Percentiles rank a stretch among this genome's conserved stretches.
These are phyloP conservation scores for Thamnidium elegans DNA, from an alignment of 192 early-diverging fungal genomes.

Conservation along the genomic window DNA sequence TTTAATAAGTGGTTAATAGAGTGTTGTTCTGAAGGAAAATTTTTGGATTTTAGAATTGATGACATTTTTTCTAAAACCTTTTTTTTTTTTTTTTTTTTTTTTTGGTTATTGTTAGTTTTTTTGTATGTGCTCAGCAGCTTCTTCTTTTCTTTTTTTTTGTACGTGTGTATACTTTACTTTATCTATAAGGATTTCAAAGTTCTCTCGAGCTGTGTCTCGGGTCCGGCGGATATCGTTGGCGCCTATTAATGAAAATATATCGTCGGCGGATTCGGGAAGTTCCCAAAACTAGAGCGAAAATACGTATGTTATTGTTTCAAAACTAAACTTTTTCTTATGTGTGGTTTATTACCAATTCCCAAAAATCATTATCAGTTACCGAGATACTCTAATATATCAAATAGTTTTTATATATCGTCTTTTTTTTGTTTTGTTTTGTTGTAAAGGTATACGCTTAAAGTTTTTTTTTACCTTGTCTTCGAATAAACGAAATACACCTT, in stretches of 20 bases:
- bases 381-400: conserved; percentile 36
- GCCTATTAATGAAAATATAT: conserved; percentile 83
- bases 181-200: conserved; percentile 71
- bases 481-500: conserved; percentile 79
- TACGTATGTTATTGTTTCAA: neutral
- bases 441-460: too few relatives aligned
- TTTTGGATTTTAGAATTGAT: conserved; percentile 45
- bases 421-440: neutral
- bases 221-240: conserved; percentile 80
- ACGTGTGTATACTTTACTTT: conserved; percentile 53
- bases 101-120: neutral
- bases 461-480: conserved; percentile 64
- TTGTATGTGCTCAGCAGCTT: neutral
- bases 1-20: conserved; percentile 69
- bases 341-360: conserved; percentile 39
- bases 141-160: too few relatives aligned
- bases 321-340: conserved; percentile 19
- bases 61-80: conserved; percentile 54
- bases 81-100: neutral
- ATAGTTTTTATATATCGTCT: neutral
- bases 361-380: conserved; percentile 39
- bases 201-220: conserved; percentile 70
- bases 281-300: conserved; percentile 69
- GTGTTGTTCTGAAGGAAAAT: conserved; percentile 49
- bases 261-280: conserved; percentile 72